phyloP scores from a whole-genome alignment of 805 yeast species.

The Saccharomycopsis selenospora region DNA sequence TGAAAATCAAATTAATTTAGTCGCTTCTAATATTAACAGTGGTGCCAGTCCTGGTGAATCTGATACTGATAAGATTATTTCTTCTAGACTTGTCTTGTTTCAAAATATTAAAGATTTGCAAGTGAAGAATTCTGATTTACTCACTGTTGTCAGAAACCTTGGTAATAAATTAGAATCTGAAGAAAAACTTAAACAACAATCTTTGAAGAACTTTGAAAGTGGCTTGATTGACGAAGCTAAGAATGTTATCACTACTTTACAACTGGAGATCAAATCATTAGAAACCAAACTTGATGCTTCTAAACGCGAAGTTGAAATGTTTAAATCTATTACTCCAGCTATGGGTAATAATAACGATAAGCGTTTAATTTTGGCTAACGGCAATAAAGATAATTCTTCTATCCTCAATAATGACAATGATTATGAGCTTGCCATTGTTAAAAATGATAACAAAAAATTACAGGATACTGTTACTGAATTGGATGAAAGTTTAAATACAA shows the following conservation, averaged over 20 bases:
- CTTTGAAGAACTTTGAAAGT: constrained; percentile 36
- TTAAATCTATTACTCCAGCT: constrained; percentile 25
- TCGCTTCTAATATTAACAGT: constrained; percentile 27
- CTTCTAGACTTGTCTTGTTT: constrained; percentile 69
- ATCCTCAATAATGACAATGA: not conserved
- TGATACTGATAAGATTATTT: constrained; percentile 66
- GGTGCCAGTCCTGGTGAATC: constrained; percentile 31
- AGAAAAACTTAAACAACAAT: constrained; percentile 36
- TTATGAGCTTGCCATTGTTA: constrained; percentile 15
- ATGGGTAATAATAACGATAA: not conserved
- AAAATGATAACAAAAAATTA: constrained; percentile 17
- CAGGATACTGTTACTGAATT: constrained; percentile 25
- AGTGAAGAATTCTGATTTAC: constrained; percentile 63
- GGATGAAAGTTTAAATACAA: constrained; percentile 23
- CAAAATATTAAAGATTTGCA: constrained; percentile 61
- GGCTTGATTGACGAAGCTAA: constrained; percentile 55
- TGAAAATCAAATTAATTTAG: constrained; percentile 18
- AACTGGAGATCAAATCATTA: constrained; percentile 47
- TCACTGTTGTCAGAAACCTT: constrained; percentile 60
- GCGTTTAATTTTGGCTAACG: not conserved
- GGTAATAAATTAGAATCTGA: constrained; percentile 64
- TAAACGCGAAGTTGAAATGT: constrained; percentile 63
- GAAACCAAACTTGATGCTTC: constrained; percentile 47
- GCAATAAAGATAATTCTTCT: constrained; percentile 2
- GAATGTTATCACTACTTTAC: constrained; percentile 56